These are phyloP conservation scores for Rhodotorula paludigena DNA, from an alignment of 768 basidiomycete species.

Conservation along the genomic window DNA sequence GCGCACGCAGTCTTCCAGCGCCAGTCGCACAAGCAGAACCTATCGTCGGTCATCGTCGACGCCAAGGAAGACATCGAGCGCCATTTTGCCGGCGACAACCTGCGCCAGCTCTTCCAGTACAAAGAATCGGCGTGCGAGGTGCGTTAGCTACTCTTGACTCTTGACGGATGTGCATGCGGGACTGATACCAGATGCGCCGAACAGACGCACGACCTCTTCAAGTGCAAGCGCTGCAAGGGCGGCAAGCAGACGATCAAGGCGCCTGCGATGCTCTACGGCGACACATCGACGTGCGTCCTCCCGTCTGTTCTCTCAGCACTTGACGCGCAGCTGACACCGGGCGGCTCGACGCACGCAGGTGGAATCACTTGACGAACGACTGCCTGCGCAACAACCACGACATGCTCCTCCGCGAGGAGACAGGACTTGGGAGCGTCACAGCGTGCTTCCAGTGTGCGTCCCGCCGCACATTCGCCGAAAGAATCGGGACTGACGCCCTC, in stretches of 20 bases:
- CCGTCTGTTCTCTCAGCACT: too few species aligned
- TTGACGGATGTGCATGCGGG: too few species aligned
- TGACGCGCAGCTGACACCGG: not conserved
- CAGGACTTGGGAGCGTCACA: conserved; percentile 74
- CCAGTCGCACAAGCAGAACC: conserved; percentile 90
- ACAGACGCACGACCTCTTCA: conserved; percentile 98
- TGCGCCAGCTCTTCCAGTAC: conserved; percentile 85
- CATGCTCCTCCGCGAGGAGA: conserved; percentile 85
- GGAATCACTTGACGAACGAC: conserved; percentile 92
- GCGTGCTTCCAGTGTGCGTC: conserved; percentile 75
- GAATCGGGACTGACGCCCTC: not conserved
- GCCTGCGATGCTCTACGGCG: conserved; percentile 84
- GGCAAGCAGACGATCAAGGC: conserved; percentile 78
- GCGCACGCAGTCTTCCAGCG: conserved; percentile 71
- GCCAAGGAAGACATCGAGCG: conserved; percentile 92
- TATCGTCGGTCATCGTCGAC: conserved; percentile 97
- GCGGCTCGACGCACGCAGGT: conserved; percentile 53
- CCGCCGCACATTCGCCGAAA: not conserved
- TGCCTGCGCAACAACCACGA: conserved; percentile 90
- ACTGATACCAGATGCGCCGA: too few species aligned
- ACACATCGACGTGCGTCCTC: conserved; percentile 86
- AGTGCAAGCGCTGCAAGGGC: conserved; percentile 87
- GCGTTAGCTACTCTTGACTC: not conserved
- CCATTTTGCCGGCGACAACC: conserved; percentile 83
- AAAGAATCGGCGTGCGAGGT: conserved; percentile 56